Evolutionary conservation across 116 monocot species (phyloP).

Genomic region (Iris pallida): DNA sequence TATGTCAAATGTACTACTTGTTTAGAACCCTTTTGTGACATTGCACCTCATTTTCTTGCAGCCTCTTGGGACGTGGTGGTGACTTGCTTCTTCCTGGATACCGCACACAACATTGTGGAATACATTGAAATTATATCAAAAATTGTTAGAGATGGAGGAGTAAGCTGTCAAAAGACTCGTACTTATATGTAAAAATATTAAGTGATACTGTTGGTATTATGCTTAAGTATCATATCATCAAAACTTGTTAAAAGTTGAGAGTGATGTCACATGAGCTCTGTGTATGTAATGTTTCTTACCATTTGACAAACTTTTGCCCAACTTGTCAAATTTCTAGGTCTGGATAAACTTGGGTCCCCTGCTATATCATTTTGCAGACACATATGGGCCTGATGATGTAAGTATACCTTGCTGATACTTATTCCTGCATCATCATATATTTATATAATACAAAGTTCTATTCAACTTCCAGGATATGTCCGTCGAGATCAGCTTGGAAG

Average conservation of each 20-base stretch:
- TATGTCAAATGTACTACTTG: too few species aligned
- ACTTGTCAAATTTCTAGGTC: slow-evolving; percentile 40
- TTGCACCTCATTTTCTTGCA: slow-evolving; percentile 20
- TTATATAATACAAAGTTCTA: background rate
- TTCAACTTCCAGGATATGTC: slow-evolving; percentile 72
- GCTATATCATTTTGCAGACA: slow-evolving; percentile 95
- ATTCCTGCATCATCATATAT: background rate
- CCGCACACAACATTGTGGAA: slow-evolving; percentile 94
- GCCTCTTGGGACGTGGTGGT: slow-evolving; percentile 93
- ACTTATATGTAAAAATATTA: too few species aligned
- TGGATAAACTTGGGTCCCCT: slow-evolving; percentile 96
- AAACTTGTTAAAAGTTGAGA: too few species aligned
- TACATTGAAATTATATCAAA: slow-evolving; percentile 93
- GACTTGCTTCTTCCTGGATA: slow-evolving; percentile 94
- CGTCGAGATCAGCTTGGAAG: slow-evolving; percentile 90
- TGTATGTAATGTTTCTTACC: too few species aligned
- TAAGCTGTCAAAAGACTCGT: slow-evolving; percentile 26
- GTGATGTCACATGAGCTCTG: too few species aligned
- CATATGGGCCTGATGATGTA: slow-evolving; percentile 79
- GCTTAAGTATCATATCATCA: too few species aligned
- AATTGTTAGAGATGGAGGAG: slow-evolving; percentile 86
- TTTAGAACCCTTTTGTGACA: background rate
- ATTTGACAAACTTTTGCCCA: background rate
- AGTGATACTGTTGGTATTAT: too few species aligned
- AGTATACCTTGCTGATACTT: slow-evolving; percentile 1